Evolutionary conservation across 176 grass and related monocot genomes (phyloP), one percentile per base, ranked within the genome.

Genomic region (Phragmites australis): DNA sequence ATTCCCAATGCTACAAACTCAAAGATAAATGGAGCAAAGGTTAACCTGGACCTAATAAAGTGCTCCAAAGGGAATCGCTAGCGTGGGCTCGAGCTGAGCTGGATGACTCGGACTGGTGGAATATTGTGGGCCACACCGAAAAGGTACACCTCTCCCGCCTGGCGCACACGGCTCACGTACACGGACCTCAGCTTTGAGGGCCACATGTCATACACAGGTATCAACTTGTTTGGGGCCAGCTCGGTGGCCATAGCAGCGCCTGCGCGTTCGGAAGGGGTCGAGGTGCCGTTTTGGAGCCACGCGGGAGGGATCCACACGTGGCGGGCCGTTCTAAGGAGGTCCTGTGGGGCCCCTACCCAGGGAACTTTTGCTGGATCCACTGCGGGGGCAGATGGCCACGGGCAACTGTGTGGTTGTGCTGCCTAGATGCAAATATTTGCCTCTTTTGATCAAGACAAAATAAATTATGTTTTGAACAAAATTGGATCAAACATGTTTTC

Each of bases 61-160:
- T 43, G 48, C 23, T 17, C 6, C 15, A 0, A 70, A 23, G 10
- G 56, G 76, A 74, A 86, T 74, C 39, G 0, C 6, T 42, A 46
- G 42, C 0, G 51, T 75, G 69, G 77, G 84, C 14, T 69, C 42
- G 0, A 0, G 34, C 69, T 81, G 70, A 87, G 57, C 51, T 56
- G 77, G 84, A 68, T 67, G 84, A 81, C 21, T 32, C 12, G 1
- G 55, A 86, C 68, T 15, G 5, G 58, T 25, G 46, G 77, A 67
- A 39, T 40, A 66, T 54, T 37, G 84, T n/a, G 57, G 68, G 58
- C 60, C 49, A 83, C 70, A 18, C 13, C 5, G 12, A n/a, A 39
- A 53, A 43, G 17, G n/a, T 6, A 0, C 45, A 25, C 22, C 31
- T 82, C 43, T 3, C 26, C 65, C 26, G 43, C 30, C 42, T 8